Base-by-base conservation (phyloP, 116 monocot species). In the Iris pallida region DNA sequence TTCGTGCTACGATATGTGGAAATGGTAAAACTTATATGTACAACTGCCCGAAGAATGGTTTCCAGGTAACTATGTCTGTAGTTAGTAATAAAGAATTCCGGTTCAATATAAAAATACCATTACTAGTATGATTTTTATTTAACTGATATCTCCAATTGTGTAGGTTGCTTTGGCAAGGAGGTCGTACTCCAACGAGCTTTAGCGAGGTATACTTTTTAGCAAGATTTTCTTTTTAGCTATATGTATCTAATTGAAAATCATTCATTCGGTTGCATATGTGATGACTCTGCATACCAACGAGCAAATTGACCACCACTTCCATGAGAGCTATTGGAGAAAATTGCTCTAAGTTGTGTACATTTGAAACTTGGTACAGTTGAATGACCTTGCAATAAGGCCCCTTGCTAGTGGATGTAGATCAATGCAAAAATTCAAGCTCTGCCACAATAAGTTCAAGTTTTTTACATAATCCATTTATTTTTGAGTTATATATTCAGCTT, bases 181-280 rank as follows among this genome's bases (percentile, higher is more conserved):
- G n/a, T n/a, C n/a, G n/a, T n/a, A n/a, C n/a, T 53, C 97, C 92
- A 16, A 92, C 69, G 57, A 80, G 63, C 47, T 92, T 90, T 61
- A 52, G 53, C 17, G 92, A 97, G 92, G 92, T 97, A 80, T 45
- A 44, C 20, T 11, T 54, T 44, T 48, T 20, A 20, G 18, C 15
- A n/a, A n/a, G n/a, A n/a, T n/a, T n/a, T n/a, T 47, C 20, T 11
- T 54, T 44, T 48, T 20, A 20, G 18, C 15, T 20, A 16, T 64
- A 53, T 53, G 48, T 2, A 51, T 65, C 41, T 66, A 44, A 15
- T 61, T 16, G 8, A 16, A 30, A 49, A 47, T 57, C 0, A 20
- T 51, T 7, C 52, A 55, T 42, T 67, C 15, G 16, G 16, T 42
- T 54, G 7, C n/a, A 16, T 53, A 2, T 45, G 10, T 13, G 17